A percentile compares a stretch with the other conserved stretches of the same genome.
Conservation (phyloP, 164 flowering plant genomes). For the Sextonia rubra region DNA sequence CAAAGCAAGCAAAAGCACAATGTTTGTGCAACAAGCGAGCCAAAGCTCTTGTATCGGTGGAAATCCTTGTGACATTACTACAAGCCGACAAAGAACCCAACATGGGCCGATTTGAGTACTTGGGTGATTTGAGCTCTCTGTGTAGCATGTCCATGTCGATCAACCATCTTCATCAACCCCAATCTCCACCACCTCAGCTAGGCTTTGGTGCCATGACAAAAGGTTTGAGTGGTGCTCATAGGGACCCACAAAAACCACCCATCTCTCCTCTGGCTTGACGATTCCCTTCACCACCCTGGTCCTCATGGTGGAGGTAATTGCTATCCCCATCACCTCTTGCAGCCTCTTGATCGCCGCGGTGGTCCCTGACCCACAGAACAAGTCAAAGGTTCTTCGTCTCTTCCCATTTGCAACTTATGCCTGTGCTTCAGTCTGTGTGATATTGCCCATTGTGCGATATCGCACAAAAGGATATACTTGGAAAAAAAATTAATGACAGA, state of each 20-base stretch:
- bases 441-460: too few relatives aligned
- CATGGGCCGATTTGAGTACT: conserved; percentile 38
- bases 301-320: conserved; percentile 20
- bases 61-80: conserved; percentile 70
- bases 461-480: too few relatives aligned
- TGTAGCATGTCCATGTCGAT: conserved; percentile 46
- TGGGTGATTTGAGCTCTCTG: conserved; percentile 26
- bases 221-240: conserved; percentile 43
- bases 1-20: conserved; percentile 78
- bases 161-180: conserved; percentile 38
- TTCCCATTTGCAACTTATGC: too few relatives aligned
- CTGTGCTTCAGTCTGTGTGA: too few relatives aligned
- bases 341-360: conserved; percentile 27
- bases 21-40: conserved; percentile 54
- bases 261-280: conserved; percentile 18
- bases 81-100: conserved; percentile 82
- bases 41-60: conserved; percentile 42
- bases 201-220: conserved; percentile 27
- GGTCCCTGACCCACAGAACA: conserved; percentile 25
- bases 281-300: neutral
- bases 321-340: conserved; percentile 26
- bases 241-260: conserved; percentile 37
- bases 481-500: too few relatives aligned
- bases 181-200: conserved; percentile 34
- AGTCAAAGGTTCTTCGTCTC: too few relatives aligned